Conservation (phyloP, 2,329 filamentous ascomycete species). For the Ceratocystis diversiconidia region DNA sequence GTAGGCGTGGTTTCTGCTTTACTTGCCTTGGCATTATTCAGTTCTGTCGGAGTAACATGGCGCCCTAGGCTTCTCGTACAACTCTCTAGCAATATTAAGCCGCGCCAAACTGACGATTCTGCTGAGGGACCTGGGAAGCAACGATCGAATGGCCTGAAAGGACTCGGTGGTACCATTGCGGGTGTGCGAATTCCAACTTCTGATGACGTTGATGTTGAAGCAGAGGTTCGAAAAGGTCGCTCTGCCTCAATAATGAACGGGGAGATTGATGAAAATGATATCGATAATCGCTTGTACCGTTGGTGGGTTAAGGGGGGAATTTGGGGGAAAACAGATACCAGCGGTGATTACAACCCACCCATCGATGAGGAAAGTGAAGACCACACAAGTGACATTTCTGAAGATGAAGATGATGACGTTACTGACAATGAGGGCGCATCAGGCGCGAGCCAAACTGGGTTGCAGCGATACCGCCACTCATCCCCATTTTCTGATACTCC, state of each 20-base stretch:
- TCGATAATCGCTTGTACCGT: constrained; percentile 62
- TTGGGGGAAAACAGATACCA: constrained; percentile 71
- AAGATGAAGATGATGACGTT: constrained; percentile 16
- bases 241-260: constrained; percentile 28
- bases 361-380: constrained; percentile 44
- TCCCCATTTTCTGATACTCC: constrained; percentile 48
- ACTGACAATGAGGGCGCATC: neutral
- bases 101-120: neutral
- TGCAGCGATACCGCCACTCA: constrained; percentile 29
- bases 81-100: constrained; percentile 25
- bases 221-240: constrained; percentile 51
- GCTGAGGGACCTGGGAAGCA: constrained; percentile 6
- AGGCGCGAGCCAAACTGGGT: neutral
- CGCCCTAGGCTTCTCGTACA: constrained; percentile 36
- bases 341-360: constrained; percentile 57
- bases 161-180: constrained; percentile 11
- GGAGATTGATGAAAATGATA: constrained; percentile 42
- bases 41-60: constrained; percentile 11
- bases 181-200: constrained; percentile 23
- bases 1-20: constrained; percentile 44
- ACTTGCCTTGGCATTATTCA: constrained; percentile 25
- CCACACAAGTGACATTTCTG: constrained; percentile 65
- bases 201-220: constrained; percentile 65
- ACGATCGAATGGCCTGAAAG: constrained; percentile 25
- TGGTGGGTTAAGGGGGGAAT: constrained; percentile 77